Evolutionary conservation across 225 moss, liverwort and hornwort genomes (phyloP).

Genomic region (Pseudoscleropodium purum): DNA sequence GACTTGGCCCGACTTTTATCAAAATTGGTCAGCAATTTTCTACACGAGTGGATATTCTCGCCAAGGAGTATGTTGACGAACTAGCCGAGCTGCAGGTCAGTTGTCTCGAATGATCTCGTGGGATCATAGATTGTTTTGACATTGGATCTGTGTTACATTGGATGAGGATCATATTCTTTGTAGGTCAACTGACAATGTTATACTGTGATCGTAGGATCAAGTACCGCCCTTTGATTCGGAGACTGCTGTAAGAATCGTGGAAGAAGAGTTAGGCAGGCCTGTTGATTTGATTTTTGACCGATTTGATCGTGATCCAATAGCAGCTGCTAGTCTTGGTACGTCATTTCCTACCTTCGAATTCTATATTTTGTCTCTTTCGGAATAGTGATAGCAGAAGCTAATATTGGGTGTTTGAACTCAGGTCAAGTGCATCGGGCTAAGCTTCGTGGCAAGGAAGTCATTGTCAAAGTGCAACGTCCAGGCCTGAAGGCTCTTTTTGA

Average conservation of each 20-base stretch:
- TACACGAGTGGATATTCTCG: slow-evolving; percentile 90
- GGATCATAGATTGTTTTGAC: background rate
- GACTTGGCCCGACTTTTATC: slow-evolving; percentile 96
- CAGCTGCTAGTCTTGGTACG: slow-evolving; percentile 96
- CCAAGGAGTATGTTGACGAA: slow-evolving; percentile 93
- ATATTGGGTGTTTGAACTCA: slow-evolving; percentile 13
- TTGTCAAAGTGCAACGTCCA: slow-evolving; percentile 96
- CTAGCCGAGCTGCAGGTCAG: slow-evolving; percentile 95
- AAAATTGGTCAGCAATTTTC: slow-evolving; percentile 99
- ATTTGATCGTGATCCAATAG: slow-evolving; percentile 93
- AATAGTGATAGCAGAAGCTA: background rate
- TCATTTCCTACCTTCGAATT: background rate
- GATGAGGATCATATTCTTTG: background rate
- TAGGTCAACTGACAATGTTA: background rate
- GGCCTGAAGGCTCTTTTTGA: slow-evolving; percentile 98
- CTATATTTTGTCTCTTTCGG: background rate
- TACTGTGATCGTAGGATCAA: slow-evolving; percentile 56
- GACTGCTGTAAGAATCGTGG: slow-evolving; percentile 72
- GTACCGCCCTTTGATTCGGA: slow-evolving; percentile 96
- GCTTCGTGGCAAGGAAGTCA: slow-evolving; percentile 80
- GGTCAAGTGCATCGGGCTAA: slow-evolving; percentile 95
- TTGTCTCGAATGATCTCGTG: background rate
- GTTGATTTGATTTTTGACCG: slow-evolving; percentile 74
- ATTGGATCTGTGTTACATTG: background rate
- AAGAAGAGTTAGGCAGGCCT: slow-evolving; percentile 75